Percentiles rank a stretch among this genome's conserved stretches.
Conservation (phyloP, 768 basidiomycete species). For the Rhodosporidiobolus sp. region DNA sequence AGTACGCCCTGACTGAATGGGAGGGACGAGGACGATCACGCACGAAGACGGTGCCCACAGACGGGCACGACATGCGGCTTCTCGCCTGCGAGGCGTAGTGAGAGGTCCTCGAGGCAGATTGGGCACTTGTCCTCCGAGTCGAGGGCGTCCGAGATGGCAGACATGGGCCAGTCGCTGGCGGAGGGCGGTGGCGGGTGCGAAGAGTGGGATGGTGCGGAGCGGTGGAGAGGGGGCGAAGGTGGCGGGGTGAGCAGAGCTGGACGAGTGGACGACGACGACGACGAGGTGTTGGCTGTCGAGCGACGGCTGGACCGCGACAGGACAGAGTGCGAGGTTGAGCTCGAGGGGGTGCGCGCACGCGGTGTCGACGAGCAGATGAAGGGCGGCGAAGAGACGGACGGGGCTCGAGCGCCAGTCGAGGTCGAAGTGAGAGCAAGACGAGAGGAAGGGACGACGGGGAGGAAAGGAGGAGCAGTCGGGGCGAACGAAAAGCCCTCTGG, state of each 20-base stretch:
- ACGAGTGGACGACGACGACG: too few species aligned
- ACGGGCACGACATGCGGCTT: conserved; percentile 96
- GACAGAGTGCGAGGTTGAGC: too few species aligned
- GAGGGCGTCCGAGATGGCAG: background rate
- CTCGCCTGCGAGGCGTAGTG: conserved; percentile 89
- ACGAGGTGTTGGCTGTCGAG: too few species aligned
- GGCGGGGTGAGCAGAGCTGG: too few species aligned
- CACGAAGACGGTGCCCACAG: conserved; percentile 96
- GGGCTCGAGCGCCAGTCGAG: too few species aligned
- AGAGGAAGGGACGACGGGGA: too few species aligned
- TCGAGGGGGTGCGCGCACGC: background rate
- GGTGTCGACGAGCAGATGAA: too few species aligned
- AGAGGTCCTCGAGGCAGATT: conserved; percentile 91
- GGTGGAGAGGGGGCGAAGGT: too few species aligned
- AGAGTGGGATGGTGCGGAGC: background rate
- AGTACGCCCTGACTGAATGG: accelerated
- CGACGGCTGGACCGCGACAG: too few species aligned
- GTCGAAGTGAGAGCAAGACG: too few species aligned
- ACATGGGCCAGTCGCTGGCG: background rate
- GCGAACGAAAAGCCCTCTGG: background rate
- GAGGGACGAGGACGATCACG: conserved; percentile 50
- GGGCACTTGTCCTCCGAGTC: conserved; percentile 76
- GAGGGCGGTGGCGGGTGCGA: background rate
- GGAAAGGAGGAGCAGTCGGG: background rate
- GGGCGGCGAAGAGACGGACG: too few species aligned